A percentile compares a stretch with the other conserved stretches of the same genome.
Evolutionary conservation across 2,329 filamentous ascomycete species (phyloP).

Genomic region (Aspergillus sp.): DNA sequence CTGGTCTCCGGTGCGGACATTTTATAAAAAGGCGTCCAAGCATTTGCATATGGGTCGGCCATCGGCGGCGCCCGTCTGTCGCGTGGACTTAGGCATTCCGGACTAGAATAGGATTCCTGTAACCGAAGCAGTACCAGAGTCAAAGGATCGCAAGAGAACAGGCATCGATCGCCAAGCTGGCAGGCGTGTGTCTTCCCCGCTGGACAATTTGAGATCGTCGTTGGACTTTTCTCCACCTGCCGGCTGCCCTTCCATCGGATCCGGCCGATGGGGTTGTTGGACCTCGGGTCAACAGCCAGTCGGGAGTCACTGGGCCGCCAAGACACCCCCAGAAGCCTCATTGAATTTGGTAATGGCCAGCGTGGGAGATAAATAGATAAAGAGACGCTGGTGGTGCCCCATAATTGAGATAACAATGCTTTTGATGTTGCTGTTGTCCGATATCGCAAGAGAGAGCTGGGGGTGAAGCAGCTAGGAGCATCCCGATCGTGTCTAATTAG

Average conservation of each 20-base stretch:
- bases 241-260: slow-evolving; percentile 3
- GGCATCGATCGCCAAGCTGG: neutral
- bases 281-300: slow-evolving; percentile 6
- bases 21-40: slow-evolving; percentile 9
- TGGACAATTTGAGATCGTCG: slow-evolving; percentile 1
- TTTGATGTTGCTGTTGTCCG: neutral
- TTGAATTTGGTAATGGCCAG: neutral
- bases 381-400: neutral
- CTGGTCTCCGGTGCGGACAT: neutral
- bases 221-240: slow-evolving; percentile 2
- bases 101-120: neutral
- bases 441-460: neutral
- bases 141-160: neutral
- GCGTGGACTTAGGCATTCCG: slow-evolving; percentile 6
- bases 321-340: neutral
- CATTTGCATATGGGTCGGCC: neutral
- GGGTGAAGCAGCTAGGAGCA: neutral
- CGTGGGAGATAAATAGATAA: neutral
- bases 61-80: slow-evolving; percentile 16
- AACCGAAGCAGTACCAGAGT: neutral
- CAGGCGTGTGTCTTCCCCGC: neutral
- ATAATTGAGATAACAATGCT: neutral
- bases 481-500: neutral
- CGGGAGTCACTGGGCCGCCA: neutral
- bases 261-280: slow-evolving; percentile 6